phyloP scores from a whole-genome alignment of 2,329 filamentous ascomycete species.

The Alternaria gaisen region DNA sequence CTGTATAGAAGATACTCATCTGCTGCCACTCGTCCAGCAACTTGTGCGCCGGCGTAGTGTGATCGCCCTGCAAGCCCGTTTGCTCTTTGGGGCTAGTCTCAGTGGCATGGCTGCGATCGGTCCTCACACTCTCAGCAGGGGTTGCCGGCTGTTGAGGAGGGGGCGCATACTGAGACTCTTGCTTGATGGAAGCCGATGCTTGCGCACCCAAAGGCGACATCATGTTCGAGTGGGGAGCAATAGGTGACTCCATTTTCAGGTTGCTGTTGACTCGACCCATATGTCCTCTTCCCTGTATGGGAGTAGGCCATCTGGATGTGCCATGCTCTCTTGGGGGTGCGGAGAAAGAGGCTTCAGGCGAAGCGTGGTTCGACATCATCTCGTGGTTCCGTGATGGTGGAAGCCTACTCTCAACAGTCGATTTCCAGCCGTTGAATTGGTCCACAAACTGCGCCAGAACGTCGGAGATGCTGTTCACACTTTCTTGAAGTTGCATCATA shows the following conservation, averaged over 20 bases:
- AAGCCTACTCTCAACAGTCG: slow-evolving; percentile 43
- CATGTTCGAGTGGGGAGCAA: slow-evolving; percentile 35
- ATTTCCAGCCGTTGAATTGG: slow-evolving; percentile 46
- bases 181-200: slow-evolving; percentile 44
- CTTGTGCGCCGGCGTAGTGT: slow-evolving; percentile 88
- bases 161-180: slow-evolving; percentile 33
- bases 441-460: slow-evolving; percentile 41
- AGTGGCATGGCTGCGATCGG: slow-evolving; percentile 31
- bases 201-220: slow-evolving; percentile 38
- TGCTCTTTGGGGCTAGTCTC: slow-evolving; percentile 33
- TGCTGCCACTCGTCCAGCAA: slow-evolving; percentile 72
- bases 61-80: slow-evolving; percentile 75
- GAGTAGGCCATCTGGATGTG: slow-evolving; percentile 40
- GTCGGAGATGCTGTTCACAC: slow-evolving; percentile 52
- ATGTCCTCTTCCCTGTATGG: slow-evolving; percentile 38
- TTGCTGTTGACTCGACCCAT: slow-evolving; percentile 41
- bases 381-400: slow-evolving; percentile 26
- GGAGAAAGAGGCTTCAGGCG: slow-evolving; percentile 39
- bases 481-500: slow-evolving; percentile 59
- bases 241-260: slow-evolving; percentile 47
- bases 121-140: slow-evolving; percentile 46
- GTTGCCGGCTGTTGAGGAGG: slow-evolving; percentile 43
- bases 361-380: slow-evolving; percentile 36
- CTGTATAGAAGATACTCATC: slow-evolving; percentile 65
- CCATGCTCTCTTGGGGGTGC: slow-evolving; percentile 37